These are phyloP conservation scores for Globisporangium barbulae DNA, from an alignment of 352 stramenopile genomes.

Conservation along the genomic window DNA sequence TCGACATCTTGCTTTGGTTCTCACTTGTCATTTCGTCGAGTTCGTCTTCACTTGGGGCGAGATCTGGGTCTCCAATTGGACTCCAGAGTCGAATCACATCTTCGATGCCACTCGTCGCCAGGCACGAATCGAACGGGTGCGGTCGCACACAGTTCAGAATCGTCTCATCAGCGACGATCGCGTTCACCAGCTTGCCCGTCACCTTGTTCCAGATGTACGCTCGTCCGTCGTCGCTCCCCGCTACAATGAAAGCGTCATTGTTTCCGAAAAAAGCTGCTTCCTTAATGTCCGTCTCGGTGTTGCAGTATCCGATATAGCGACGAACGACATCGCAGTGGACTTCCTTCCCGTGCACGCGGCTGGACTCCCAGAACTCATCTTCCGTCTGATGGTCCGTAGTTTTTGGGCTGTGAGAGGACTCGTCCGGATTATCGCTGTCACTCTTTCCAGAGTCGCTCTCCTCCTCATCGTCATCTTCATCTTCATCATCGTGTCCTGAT, in stretches of 20 bases:
- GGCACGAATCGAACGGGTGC: slow-evolving; percentile 70
- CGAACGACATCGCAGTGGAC: slow-evolving; percentile 68
- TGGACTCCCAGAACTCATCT: slow-evolving; percentile 54
- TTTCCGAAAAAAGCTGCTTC: slow-evolving; percentile 84
- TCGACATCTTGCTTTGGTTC: slow-evolving; percentile 72
- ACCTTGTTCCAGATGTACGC: slow-evolving; percentile 85
- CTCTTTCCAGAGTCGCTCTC: slow-evolving; percentile 16
- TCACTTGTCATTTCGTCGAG: slow-evolving; percentile 44
- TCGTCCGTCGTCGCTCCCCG: slow-evolving; percentile 82
- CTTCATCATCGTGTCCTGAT: slow-evolving; percentile 6
- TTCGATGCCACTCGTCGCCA: slow-evolving; percentile 84
- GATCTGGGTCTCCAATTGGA: slow-evolving; percentile 41
- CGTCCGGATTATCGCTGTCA: not conserved
- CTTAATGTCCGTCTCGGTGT: slow-evolving; percentile 90
- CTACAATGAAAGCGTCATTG: slow-evolving; percentile 85
- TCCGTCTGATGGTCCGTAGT: slow-evolving; percentile 5
- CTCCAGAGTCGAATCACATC: slow-evolving; percentile 80
- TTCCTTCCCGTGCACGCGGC: slow-evolving; percentile 23
- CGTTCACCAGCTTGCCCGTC: slow-evolving; percentile 77
- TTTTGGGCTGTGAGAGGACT: not conserved
- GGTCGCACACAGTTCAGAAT: slow-evolving; percentile 90
- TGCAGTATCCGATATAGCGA: slow-evolving; percentile 86
- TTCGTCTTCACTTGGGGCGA: slow-evolving; percentile 39
- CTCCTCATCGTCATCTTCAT: slow-evolving; percentile 9
- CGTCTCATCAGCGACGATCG: slow-evolving; percentile 77